Base-by-base conservation (phyloP, 495 filamentous ascomycete genomes). In the Hypoxylon subgilvum region DNA sequence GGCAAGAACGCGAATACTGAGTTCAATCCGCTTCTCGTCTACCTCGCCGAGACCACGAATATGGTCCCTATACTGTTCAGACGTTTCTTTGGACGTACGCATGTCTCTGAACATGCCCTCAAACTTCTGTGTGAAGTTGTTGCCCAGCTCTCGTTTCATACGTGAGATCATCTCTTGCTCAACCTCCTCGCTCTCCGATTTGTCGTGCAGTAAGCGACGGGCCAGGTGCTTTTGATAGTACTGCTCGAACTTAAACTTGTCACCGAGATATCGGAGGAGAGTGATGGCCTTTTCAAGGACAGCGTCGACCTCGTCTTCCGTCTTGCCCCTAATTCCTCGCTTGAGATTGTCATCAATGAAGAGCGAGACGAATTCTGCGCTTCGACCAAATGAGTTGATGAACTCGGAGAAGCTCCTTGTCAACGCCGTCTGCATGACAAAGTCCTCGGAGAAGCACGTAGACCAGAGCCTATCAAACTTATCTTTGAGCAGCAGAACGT, bases 51-150 rank as follows among this genome's bases (percentile, higher is more conserved):
- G 74, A 13, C 76, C 75, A 2, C 76, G 72, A 16, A 92, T 82
- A 54, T 95, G 82, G 6, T 80, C 76, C 47, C 87, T 86, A 74
- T 91, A 97, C 41, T 80, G 83, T 2, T 83, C 69, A 0, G 86
- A 88, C n/a, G 96, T 76, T 45, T 97, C 95, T 52, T 90, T 88
- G 0, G 91, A 96, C 5, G 92, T 79, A 16, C 88, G 81, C 88
- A 99, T 97, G 67, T 99, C 94, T 72, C 89, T 96, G 72, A 99
- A 99, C 94, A 99, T 99, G 46, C 91, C 84, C 68, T 99, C 94
- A 18, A 97, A 81, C 63, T 94, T 93, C 60, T 84, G 76, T 0
- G 95, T 97, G 70, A 99, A 99, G 42, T 88, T 84, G 61, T 96
- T 96, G 23, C 94, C 94, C 40, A 97, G 83, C 70, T 96, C 92